Percentiles rank a stretch among this genome's conserved stretches.
phyloP scores from a whole-genome alignment of 192 early-diverging fungal genomes.

The Rhizophagus clarus region DNA sequence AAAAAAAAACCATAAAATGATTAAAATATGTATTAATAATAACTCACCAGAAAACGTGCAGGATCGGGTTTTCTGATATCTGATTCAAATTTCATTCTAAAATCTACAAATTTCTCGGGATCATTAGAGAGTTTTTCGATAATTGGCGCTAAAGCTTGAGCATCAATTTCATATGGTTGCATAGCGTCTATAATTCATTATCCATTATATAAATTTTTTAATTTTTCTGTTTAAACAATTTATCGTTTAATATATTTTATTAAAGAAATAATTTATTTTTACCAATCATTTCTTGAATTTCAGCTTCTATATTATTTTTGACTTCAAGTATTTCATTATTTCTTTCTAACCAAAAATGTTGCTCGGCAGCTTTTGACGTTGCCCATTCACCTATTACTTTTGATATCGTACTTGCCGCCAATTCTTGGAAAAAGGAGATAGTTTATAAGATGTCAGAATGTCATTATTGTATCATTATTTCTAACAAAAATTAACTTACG shows the following conservation, averaged over 20 bases:
- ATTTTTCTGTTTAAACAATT: too few relatives aligned
- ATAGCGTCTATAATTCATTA: constrained; percentile 58
- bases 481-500: constrained; percentile 36
- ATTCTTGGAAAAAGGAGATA: constrained; percentile 30
- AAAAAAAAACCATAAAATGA: not conserved
- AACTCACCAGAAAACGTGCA: constrained; percentile 49
- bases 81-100: constrained; percentile 74
- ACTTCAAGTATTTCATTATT: constrained; percentile 57
- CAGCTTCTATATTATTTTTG: constrained; percentile 51
- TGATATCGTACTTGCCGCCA: constrained; percentile 57
- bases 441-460: not conserved
- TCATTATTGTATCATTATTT: too few relatives aligned
- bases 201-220: too few relatives aligned
- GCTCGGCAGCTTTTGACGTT: constrained; percentile 57
- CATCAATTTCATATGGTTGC: constrained; percentile 59
- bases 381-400: constrained; percentile 65
- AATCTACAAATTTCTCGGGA: constrained; percentile 63
- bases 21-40: not conserved
- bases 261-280: not conserved
- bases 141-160: constrained; percentile 50
- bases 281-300: constrained; percentile 61
- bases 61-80: constrained; percentile 56
- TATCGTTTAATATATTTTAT: too few relatives aligned
- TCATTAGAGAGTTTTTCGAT: constrained; percentile 50
- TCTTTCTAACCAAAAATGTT: constrained; percentile 62